These are phyloP conservation scores for Claviceps sp. DNA, from an alignment of 2,329 filamentous ascomycete genomes.

Conservation along the genomic window DNA sequence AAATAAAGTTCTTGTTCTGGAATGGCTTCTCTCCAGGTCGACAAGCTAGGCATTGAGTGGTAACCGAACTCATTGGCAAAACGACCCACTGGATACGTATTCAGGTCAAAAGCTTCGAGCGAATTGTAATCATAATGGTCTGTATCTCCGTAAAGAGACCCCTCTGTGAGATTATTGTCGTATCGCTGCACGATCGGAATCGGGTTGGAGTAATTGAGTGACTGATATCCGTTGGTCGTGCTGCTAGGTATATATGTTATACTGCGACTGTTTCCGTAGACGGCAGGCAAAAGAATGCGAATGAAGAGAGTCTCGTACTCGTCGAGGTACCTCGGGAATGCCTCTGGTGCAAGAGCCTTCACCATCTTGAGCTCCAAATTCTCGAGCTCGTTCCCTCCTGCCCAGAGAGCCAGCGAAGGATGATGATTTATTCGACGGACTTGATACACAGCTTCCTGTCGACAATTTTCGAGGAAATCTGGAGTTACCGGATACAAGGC, in stretches of 20 bases:
- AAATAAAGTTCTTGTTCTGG: slow-evolving; percentile 37
- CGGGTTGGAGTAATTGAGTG: slow-evolving; percentile 36
- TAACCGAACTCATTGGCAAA: slow-evolving; percentile 53
- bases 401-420: slow-evolving; percentile 40
- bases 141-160: slow-evolving; percentile 45
- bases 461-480: slow-evolving; percentile 40
- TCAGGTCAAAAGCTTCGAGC: slow-evolving; percentile 37
- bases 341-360: slow-evolving; percentile 24
- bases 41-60: slow-evolving; percentile 47
- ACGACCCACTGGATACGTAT: slow-evolving; percentile 40
- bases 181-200: slow-evolving; percentile 44
- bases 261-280: slow-evolving; percentile 43
- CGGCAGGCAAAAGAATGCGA: slow-evolving; percentile 36
- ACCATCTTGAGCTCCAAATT: slow-evolving; percentile 34
- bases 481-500: slow-evolving; percentile 42
- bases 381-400: slow-evolving; percentile 47
- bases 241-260: slow-evolving; percentile 49
- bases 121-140: slow-evolving; percentile 47
- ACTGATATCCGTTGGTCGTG: slow-evolving; percentile 44
- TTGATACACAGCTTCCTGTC: slow-evolving; percentile 43
- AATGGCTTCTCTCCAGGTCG: slow-evolving; percentile 43
- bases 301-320: slow-evolving; percentile 48
- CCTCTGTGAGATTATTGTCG: slow-evolving; percentile 31
- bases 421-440: slow-evolving; percentile 49
- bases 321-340: slow-evolving; percentile 17